Percentiles rank a stretch among this genome's conserved stretches.
phyloP scores from a whole-genome alignment of 2,329 filamentous ascomycete genomes.

The Balansia obtecta region DNA sequence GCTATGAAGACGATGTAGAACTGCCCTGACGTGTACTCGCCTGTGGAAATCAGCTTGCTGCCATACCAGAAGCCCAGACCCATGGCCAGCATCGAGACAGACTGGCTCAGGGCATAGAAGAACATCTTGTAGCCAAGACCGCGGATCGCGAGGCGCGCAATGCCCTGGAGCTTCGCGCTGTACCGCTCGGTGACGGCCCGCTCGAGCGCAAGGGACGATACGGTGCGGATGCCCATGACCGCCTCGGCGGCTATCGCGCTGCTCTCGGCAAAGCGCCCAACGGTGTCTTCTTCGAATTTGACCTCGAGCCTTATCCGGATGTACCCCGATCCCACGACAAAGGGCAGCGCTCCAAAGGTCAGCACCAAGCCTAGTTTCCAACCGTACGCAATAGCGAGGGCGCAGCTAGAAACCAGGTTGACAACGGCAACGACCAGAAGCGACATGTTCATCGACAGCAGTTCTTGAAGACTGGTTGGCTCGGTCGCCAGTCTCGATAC shows the following conservation, averaged over 20 bases:
- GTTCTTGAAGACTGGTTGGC: conserved; percentile 35
- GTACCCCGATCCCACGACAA: conserved; percentile 32
- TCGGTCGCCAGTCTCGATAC: conserved; percentile 25
- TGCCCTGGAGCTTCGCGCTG: conserved; percentile 15
- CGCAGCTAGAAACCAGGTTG: conserved; percentile 31
- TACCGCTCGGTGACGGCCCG: conserved; percentile 26
- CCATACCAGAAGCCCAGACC: conserved; percentile 30
- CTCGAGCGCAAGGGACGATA: conserved; percentile 36
- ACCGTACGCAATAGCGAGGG: conserved; percentile 31
- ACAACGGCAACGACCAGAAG: conserved; percentile 33
- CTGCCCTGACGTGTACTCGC: conserved; percentile 32
- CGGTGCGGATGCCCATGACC: conserved; percentile 34
- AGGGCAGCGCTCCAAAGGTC: conserved; percentile 31
- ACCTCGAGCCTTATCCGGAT: conserved; percentile 35
- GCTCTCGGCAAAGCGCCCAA: conserved; percentile 31
- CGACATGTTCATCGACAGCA: conserved; percentile 36
- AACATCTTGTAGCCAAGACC: conserved; percentile 26
- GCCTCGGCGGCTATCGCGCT: conserved; percentile 38
- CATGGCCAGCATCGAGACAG: conserved; percentile 25
- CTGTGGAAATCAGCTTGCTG: conserved; percentile 25
- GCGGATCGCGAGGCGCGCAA: conserved; percentile 18
- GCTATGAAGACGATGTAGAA: conserved; percentile 41
- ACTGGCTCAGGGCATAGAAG: conserved; percentile 29
- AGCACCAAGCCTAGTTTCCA: conserved; percentile 40
- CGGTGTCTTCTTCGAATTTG: conserved; percentile 31